Evolutionary conservation across 2,329 filamentous ascomycete genomes (phyloP).

Genomic region (Colletotrichum sp.): DNA sequence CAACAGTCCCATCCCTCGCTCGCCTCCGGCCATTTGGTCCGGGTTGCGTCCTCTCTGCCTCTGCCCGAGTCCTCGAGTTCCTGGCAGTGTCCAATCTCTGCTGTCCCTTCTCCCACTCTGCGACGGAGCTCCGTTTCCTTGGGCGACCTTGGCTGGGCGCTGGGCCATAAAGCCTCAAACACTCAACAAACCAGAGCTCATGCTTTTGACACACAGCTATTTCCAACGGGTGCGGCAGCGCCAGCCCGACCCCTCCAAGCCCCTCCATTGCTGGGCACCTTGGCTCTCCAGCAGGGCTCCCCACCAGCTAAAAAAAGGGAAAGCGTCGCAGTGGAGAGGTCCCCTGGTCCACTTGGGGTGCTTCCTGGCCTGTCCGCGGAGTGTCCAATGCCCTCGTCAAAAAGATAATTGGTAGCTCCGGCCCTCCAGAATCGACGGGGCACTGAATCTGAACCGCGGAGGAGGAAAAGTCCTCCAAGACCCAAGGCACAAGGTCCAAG

Average conservation of each 20-base stretch:
- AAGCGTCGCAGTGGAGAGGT: slow-evolving; percentile 1
- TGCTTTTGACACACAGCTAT: slow-evolving; percentile 3
- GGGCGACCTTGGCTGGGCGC: not conserved
- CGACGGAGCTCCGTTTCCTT: not conserved
- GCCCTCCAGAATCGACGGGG: not conserved
- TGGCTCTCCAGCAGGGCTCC: not conserved
- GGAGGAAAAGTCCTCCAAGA: not conserved
- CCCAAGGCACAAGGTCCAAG: not conserved
- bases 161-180: slow-evolving; percentile 12
- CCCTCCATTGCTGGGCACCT: not conserved
- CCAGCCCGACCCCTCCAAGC: not conserved
- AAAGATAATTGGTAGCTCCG: not conserved
- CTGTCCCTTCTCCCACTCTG: not conserved
- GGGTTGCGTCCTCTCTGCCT: not conserved
- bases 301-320: not conserved
- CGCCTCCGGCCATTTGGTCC: not conserved
- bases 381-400: not conserved
- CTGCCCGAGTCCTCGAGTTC: not conserved
- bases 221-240: not conserved
- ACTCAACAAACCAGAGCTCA: slow-evolving; percentile 20
- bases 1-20: not conserved
- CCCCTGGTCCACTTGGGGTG: slow-evolving; percentile 1
- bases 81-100: not conserved
- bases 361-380: not conserved
- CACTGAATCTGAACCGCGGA: slow-evolving; percentile 1